phyloP scores from a whole-genome alignment of 2,329 filamentous ascomycete species.

The Pleurostoma richardsiae region DNA sequence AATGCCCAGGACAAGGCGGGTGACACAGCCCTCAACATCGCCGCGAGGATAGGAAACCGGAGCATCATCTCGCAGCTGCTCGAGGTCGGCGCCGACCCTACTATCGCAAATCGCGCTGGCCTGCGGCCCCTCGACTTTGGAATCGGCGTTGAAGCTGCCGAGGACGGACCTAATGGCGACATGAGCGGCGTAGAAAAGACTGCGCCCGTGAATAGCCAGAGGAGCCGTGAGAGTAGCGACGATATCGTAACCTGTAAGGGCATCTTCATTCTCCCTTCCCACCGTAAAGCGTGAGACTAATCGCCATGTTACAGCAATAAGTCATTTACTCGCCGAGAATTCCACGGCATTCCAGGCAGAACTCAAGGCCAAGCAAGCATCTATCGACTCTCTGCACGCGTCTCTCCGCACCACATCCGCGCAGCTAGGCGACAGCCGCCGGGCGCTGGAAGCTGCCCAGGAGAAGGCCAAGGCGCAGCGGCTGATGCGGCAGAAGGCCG shows the following conservation, averaged over 20 bases:
- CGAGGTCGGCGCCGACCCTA: constrained; percentile 91
- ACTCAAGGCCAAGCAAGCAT: constrained; percentile 76
- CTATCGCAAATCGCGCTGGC: constrained; percentile 84
- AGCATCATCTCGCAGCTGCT: constrained; percentile 96
- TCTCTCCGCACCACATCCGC: constrained; percentile 77
- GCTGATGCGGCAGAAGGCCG: constrained; percentile 65
- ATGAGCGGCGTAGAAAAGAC: constrained; percentile 34
- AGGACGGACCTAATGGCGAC: constrained; percentile 37
- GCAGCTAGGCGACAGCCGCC: constrained; percentile 71
- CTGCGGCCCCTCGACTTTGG: constrained; percentile 91
- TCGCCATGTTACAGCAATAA: constrained; percentile 59
- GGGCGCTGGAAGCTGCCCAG: constrained; percentile 66
- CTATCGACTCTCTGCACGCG: constrained; percentile 76
- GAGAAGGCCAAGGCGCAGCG: constrained; percentile 59
- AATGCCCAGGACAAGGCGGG: constrained; percentile 92
- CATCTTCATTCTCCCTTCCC: neutral
- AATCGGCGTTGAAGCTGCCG: constrained; percentile 63
- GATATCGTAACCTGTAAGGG: constrained; percentile 74
- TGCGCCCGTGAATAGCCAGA: constrained; percentile 40
- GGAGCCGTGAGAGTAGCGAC: constrained; percentile 67
- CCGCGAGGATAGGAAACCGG: constrained; percentile 84
- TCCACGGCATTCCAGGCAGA: constrained; percentile 75
- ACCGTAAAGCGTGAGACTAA: constrained; percentile 10
- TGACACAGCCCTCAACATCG: constrained; percentile 91
- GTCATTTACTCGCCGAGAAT: constrained; percentile 74